Evolutionary conservation across 768 basidiomycete genomes (phyloP).

Genomic region (Lactarius vividus): DNA sequence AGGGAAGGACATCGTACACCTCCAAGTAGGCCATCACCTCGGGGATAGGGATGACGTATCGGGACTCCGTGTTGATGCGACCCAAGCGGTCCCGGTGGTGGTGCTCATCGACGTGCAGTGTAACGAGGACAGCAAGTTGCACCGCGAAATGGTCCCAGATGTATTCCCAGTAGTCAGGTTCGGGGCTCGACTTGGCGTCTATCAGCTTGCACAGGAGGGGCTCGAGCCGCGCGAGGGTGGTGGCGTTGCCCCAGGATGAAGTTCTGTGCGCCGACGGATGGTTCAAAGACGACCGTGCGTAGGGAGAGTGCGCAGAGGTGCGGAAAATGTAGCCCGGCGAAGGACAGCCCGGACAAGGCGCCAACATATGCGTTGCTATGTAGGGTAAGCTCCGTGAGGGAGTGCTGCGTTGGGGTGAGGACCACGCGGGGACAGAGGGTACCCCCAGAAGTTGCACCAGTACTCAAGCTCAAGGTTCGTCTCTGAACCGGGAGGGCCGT

Average conservation of each 20-base stretch:
- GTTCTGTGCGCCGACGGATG: not conserved
- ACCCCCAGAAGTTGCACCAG: constrained; percentile 7
- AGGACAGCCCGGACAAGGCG: not conserved
- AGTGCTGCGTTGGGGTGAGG: not conserved
- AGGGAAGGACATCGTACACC: no score
- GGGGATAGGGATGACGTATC: no score
- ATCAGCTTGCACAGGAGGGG: not conserved
- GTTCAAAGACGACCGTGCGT: not conserved
- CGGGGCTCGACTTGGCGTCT: no score
- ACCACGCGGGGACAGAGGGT: not conserved
- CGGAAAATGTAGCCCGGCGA: not conserved
- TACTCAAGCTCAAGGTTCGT: no score
- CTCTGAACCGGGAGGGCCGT: no score
- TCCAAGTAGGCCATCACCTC: no score
- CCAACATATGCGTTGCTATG: not conserved
- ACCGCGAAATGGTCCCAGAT: not conserved
- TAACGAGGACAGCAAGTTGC: not conserved
- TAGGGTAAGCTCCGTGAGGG: constrained; percentile 1
- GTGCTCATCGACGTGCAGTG: not conserved
- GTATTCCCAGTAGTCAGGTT: not conserved
- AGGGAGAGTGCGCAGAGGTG: constrained; percentile 3
- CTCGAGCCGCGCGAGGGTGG: not conserved
- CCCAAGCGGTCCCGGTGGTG: no score
- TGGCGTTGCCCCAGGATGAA: constrained; percentile 3
- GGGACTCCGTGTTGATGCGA: no score